Conservation (phyloP, 306 rosid species). For the Dalbergia oliveri region DNA sequence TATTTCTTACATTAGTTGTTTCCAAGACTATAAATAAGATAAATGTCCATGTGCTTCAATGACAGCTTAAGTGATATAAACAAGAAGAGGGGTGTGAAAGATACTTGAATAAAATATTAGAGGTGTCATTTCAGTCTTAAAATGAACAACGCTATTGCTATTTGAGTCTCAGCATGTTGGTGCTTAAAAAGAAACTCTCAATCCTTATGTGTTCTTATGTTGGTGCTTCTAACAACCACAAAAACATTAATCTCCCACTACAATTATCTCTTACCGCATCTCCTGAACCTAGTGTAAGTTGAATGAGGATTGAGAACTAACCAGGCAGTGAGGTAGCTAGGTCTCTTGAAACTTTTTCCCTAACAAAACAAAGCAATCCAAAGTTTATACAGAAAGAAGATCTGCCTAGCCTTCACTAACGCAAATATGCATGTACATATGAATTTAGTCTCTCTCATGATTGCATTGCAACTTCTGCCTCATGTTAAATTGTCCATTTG, state of each 20-base stretch:
- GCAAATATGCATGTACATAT: constrained; percentile 1
- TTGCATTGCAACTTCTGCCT: constrained; percentile 23
- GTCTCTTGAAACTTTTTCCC: background rate
- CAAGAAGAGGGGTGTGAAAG: background rate
- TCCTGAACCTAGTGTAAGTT: constrained; percentile 3
- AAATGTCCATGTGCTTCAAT: background rate
- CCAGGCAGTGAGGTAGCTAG: constrained; percentile 1
- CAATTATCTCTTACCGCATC: constrained; percentile 2
- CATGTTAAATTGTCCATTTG: constrained; percentile 31
- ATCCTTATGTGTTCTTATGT: background rate
- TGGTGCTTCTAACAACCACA: background rate
- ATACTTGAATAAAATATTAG: background rate
- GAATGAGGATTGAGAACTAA: background rate
- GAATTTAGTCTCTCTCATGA: constrained; percentile 18
- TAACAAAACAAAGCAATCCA: background rate
- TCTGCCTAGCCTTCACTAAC: background rate
- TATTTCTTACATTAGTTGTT: background rate
- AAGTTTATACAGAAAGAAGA: background rate
- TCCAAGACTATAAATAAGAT: constrained; percentile 14
- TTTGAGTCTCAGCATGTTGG: background rate
- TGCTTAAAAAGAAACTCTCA: background rate
- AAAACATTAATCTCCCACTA: background rate
- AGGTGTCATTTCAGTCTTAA: constrained; percentile 6
- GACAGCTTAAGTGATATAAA: constrained; percentile 1
- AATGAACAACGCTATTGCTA: background rate